Percentiles rank a stretch among this genome's conserved stretches.
phyloP scores from a whole-genome alignment of 2,329 filamentous ascomycete genomes.

The Xylariaceae sp. region DNA sequence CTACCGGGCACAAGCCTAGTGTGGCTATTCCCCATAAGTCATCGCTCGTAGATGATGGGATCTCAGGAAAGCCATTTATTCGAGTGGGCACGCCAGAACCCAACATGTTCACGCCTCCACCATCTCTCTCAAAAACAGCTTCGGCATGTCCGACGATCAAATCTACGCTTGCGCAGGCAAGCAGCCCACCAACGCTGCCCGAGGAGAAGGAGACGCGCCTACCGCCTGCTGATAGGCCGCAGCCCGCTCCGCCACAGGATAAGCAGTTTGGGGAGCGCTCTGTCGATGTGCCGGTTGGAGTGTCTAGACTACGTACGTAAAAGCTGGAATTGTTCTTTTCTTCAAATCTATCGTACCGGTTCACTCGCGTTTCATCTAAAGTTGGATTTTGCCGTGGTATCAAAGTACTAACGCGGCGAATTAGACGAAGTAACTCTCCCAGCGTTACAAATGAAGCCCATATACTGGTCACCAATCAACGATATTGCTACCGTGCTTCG shows the following conservation, averaged over 20 bases:
- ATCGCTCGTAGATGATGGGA: slow-evolving; percentile 44
- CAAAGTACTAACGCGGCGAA: slow-evolving; percentile 3
- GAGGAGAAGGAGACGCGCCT: slow-evolving; percentile 24
- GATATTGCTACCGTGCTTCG: slow-evolving; percentile 78
- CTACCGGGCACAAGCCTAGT: slow-evolving; percentile 20
- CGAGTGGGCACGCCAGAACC: slow-evolving; percentile 40
- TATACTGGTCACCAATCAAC: slow-evolving; percentile 94
- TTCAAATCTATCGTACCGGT: not conserved
- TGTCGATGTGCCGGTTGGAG: slow-evolving; percentile 72
- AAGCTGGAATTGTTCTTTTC: not conserved
- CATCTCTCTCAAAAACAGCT: slow-evolving; percentile 27
- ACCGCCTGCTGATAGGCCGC: slow-evolving; percentile 13
- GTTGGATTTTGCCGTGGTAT: not conserved
- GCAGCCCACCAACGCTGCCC: slow-evolving; percentile 12
- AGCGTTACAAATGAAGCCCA: slow-evolving; percentile 82
- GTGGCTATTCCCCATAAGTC: slow-evolving; percentile 24
- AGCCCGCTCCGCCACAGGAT: slow-evolving; percentile 22
- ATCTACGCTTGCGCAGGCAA: not conserved
- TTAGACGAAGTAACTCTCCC: slow-evolving; percentile 75
- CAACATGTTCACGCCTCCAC: slow-evolving; percentile 26
- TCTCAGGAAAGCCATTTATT: slow-evolving; percentile 52
- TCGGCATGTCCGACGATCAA: slow-evolving; percentile 11
- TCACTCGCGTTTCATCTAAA: not conserved
- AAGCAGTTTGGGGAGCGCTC: slow-evolving; percentile 26
- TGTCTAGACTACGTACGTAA: slow-evolving; percentile 67